phyloP scores from a whole-genome alignment of 2,329 filamentous ascomycete genomes.

The Phaeosphaeriaceae sp. region DNA sequence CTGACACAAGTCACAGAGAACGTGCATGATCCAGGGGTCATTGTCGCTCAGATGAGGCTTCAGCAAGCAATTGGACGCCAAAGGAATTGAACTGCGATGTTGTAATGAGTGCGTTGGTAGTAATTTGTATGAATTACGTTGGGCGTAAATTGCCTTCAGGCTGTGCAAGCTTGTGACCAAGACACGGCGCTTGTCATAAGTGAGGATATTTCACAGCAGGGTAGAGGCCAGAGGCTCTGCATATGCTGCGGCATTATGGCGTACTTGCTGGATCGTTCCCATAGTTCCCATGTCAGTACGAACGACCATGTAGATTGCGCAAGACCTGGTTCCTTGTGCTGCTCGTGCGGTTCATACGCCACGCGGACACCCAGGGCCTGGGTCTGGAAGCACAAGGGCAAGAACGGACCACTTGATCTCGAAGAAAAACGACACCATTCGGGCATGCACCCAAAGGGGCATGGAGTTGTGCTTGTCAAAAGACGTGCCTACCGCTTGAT shows the following conservation, averaged over 20 bases:
- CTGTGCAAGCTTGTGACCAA: conserved; percentile 12
- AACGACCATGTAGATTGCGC: conserved; percentile 28
- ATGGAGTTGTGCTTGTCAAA: conserved; percentile 21
- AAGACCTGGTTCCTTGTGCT: conserved; percentile 33
- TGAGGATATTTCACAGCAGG: conserved; percentile 20
- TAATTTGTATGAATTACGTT: conserved; percentile 15
- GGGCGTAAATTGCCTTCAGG: conserved; percentile 18
- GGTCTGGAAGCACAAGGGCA: conserved; percentile 21
- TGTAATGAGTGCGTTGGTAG: conserved; percentile 28
- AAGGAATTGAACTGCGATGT: conserved; percentile 8
- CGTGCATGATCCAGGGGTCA: conserved; percentile 40
- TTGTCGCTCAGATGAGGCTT: conserved; percentile 5
- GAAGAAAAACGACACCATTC: conserved; percentile 31
- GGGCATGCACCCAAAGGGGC: conserved; percentile 24
- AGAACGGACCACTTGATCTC: conserved; percentile 20
- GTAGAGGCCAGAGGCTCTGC: conserved; percentile 37
- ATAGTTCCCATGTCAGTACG: conserved; percentile 25
- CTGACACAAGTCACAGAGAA: conserved; percentile 43
- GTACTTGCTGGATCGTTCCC: conserved; percentile 33
- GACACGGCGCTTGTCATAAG: conserved; percentile 18
- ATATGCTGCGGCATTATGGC: conserved; percentile 46
- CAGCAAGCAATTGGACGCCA: conserved; percentile 27
- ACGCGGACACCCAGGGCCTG: conserved; percentile 20
- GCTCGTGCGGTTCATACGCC: conserved; percentile 36
- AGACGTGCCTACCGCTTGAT: conserved; percentile 31